Conservation (phyloP, 352 stramenopile genomes). For the Phytophthora melonis region DNA sequence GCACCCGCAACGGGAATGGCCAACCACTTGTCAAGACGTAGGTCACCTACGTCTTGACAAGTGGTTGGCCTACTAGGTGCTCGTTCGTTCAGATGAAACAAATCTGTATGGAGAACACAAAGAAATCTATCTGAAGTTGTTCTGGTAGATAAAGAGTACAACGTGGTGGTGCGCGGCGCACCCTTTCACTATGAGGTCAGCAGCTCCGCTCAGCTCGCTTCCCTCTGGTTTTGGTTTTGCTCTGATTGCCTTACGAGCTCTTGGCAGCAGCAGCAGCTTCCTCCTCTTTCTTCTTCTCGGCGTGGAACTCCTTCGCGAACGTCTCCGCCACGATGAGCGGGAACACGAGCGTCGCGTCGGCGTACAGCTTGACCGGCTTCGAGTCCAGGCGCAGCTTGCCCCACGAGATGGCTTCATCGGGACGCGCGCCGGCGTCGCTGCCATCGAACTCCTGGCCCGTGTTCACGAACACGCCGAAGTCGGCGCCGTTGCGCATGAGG, state of each 20-base stretch:
- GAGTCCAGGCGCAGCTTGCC: slow-evolving; percentile 97
- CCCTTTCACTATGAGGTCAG: slow-evolving; percentile 39
- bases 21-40: slow-evolving; percentile 28
- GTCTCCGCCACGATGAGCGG: slow-evolving; percentile 99
- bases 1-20: slow-evolving; percentile 13
- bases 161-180: slow-evolving; percentile 32
- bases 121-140: slow-evolving; percentile 35
- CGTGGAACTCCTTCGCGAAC: slow-evolving; percentile 96
- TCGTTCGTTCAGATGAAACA: slow-evolving; percentile 9
- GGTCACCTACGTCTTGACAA: too few species aligned
- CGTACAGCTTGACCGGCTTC: slow-evolving; percentile 97
- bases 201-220: slow-evolving; percentile 31
- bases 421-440: slow-evolving; percentile 97
- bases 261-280: slow-evolving; percentile 22
- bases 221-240: slow-evolving; percentile 10
- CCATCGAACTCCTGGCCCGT: slow-evolving; percentile 99
- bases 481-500: slow-evolving; percentile 99
- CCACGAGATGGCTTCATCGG: slow-evolving; percentile 99
- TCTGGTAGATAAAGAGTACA: slow-evolving; percentile 49
- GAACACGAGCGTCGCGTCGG: slow-evolving; percentile 98
- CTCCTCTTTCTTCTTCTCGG: slow-evolving; percentile 50
- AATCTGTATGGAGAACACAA: slow-evolving; percentile 28
- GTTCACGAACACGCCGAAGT: slow-evolving; percentile 99
- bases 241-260: slow-evolving; percentile 28
- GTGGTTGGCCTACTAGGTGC: too few species aligned